These are phyloP conservation scores for Huntiella omanensis DNA, from an alignment of 2,329 filamentous ascomycete genomes.

Conservation along the genomic window DNA sequence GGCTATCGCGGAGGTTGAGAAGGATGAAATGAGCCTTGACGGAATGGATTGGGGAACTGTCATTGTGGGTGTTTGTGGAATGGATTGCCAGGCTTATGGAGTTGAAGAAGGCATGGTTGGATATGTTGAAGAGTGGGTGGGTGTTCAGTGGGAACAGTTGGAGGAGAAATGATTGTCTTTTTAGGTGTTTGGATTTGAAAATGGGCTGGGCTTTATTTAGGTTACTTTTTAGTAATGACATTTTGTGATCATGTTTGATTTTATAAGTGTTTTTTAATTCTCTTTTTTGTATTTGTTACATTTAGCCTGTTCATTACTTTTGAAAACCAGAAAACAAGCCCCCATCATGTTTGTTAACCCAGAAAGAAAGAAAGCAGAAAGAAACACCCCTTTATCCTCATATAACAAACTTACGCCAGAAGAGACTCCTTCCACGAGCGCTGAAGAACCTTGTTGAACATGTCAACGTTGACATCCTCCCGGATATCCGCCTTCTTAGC, in stretches of 20 bases:
- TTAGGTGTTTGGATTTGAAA: background rate
- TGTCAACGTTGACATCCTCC: conserved; percentile 84
- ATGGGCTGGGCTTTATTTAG: background rate
- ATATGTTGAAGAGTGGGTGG: conserved; percentile 91
- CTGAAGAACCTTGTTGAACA: conserved; percentile 62
- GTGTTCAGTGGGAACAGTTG: conserved; percentile 91
- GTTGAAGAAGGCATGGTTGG: conserved; percentile 44
- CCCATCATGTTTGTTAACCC: background rate
- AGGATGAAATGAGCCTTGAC: conserved; percentile 49
- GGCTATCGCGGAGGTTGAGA: conserved; percentile 75
- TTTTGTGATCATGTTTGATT: background rate
- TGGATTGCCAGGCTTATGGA: conserved; percentile 50
- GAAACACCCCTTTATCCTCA: conserved; percentile 1
- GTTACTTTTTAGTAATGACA: background rate
- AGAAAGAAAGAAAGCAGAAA: conserved; percentile 8
- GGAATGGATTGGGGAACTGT: conserved; percentile 99
- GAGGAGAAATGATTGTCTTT: conserved; percentile 15
- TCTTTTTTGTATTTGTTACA: conserved; percentile 5
- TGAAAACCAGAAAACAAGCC: conserved; percentile 1
- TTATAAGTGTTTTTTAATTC: conserved; percentile 5
- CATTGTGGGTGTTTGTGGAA: conserved; percentile 65
- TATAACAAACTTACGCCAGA: conserved; percentile 6
- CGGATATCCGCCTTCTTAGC: conserved; percentile 87
- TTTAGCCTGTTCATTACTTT: conserved; percentile 11
- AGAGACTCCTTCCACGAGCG: conserved; percentile 60